Evolutionary conservation across 129 eudicot genomes (phyloP).

Genomic region (Gnaphalium uliginosum): DNA sequence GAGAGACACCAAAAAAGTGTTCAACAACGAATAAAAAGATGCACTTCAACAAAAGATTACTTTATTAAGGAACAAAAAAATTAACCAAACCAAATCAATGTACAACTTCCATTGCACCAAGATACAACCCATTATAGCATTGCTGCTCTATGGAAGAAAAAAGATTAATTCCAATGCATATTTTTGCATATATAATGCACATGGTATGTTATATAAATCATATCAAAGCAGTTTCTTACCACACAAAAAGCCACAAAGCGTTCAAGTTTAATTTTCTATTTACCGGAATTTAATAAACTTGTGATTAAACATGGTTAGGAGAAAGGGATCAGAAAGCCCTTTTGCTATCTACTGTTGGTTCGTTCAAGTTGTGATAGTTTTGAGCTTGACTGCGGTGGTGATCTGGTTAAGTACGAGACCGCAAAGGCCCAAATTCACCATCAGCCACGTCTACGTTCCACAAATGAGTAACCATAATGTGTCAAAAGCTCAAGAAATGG

Average conservation of each 20-base stretch:
- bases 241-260: constrained; percentile 28
- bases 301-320: constrained; percentile 31
- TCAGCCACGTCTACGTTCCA: constrained; percentile 26
- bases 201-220: not conserved
- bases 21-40: constrained; percentile 18
- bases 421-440: constrained; percentile 33
- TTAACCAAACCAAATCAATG: not conserved
- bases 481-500: constrained; percentile 19
- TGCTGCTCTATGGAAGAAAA: not conserved
- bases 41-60: not conserved
- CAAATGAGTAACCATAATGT: constrained; percentile 1
- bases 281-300: constrained; percentile 16
- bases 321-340: constrained; percentile 17
- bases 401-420: constrained; percentile 47
- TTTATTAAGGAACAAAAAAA: not conserved
- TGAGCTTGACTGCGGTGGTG: constrained; percentile 33
- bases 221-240: constrained; percentile 15
- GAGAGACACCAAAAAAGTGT: constrained; percentile 26
- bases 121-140: not conserved
- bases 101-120: not conserved
- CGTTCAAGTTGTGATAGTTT: constrained; percentile 41
- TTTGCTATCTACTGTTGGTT: constrained; percentile 46
- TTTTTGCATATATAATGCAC: constrained; percentile 4
- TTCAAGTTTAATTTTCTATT: not conserved
- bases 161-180: not conserved